phyloP scores from a whole-genome alignment of 1,139 yeast genomes.

The Hemisphaericaspora subhashii region DNA sequence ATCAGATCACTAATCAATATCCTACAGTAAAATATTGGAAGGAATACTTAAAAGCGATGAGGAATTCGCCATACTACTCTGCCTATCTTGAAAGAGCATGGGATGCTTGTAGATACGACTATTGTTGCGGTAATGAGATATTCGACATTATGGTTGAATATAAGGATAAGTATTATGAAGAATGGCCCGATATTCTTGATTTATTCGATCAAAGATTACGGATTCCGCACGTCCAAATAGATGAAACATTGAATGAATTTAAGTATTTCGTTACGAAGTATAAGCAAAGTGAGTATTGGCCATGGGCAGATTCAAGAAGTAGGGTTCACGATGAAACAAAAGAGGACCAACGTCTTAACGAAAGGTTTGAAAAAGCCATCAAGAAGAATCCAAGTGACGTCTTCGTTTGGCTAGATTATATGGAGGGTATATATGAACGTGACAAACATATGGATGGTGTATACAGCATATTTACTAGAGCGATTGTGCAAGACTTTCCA shows the following conservation, averaged over 20 bases:
- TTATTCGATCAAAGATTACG: slow-evolving; percentile 36
- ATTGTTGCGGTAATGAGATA: neutral
- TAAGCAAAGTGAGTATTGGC: slow-evolving; percentile 34
- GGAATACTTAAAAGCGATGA: neutral
- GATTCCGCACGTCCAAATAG: slow-evolving; percentile 43
- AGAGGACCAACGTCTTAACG: slow-evolving; percentile 26
- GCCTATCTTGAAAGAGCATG: neutral
- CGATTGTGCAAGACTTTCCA: too few species aligned
- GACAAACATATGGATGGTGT: too few species aligned
- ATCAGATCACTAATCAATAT: neutral
- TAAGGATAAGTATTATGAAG: slow-evolving; percentile 12
- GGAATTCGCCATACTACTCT: neutral
- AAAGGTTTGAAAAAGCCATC: slow-evolving; percentile 24
- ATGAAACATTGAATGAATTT: slow-evolving; percentile 41
- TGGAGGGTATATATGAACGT: slow-evolving; percentile 27
- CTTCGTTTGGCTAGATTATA: slow-evolving; percentile 32
- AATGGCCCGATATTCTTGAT: slow-evolving; percentile 21
- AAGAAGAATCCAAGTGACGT: slow-evolving; percentile 18
- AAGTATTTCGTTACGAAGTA: slow-evolving; percentile 44
- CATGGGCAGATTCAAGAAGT: slow-evolving; percentile 39
- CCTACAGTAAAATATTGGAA: neutral
- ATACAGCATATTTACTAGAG: too few species aligned
- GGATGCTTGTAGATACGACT: neutral
- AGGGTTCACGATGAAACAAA: slow-evolving; percentile 31
- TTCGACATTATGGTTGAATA: slow-evolving; percentile 7